A percentile compares a stretch with the other conserved stretches of the same genome.
These are phyloP conservation scores for Claviceps purpurea DNA, from an alignment of 2,329 filamentous ascomycete genomes.

Conservation along the genomic window DNA sequence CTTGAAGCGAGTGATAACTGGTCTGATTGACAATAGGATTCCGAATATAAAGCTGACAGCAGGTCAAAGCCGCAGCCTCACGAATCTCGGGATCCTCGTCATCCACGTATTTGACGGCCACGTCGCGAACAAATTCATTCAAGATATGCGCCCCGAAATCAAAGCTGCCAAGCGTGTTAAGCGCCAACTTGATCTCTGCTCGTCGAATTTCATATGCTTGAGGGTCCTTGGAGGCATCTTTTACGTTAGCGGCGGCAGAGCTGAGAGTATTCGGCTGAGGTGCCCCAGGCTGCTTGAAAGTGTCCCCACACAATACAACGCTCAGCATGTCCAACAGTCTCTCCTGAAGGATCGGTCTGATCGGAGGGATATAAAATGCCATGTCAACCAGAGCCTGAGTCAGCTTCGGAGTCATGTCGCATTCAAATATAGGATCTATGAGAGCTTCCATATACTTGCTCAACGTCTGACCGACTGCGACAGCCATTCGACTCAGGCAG, in stretches of 20 bases:
- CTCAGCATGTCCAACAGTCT: constrained; percentile 89
- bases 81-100: constrained; percentile 89
- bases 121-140: constrained; percentile 97
- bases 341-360: constrained; percentile 86
- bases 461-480: constrained; percentile 88
- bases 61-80: constrained; percentile 88
- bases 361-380: constrained; percentile 95
- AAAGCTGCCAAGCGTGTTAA: constrained; percentile 95
- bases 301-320: constrained; percentile 79
- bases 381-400: constrained; percentile 95
- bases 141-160: constrained; percentile 87
- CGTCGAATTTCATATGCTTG: constrained; percentile 70
- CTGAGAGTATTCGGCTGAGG: constrained; percentile 70
- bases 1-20: constrained; percentile 89
- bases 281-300: constrained; percentile 84
- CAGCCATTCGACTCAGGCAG: constrained; percentile 91
- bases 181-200: constrained; percentile 77
- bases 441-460: constrained; percentile 98
- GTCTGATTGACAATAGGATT: constrained; percentile 98
- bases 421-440: constrained; percentile 92
- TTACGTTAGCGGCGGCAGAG: constrained; percentile 69
- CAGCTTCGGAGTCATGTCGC: constrained; percentile 82
- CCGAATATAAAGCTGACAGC: constrained; percentile 91
- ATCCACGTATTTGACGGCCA: constrained; percentile 95
- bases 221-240: constrained; percentile 67